A percentile compares a stretch with the other conserved stretches of the same genome.
Evolutionary conservation across 345 rosid genomes (phyloP).

Genomic region (Combretum micranthum): DNA sequence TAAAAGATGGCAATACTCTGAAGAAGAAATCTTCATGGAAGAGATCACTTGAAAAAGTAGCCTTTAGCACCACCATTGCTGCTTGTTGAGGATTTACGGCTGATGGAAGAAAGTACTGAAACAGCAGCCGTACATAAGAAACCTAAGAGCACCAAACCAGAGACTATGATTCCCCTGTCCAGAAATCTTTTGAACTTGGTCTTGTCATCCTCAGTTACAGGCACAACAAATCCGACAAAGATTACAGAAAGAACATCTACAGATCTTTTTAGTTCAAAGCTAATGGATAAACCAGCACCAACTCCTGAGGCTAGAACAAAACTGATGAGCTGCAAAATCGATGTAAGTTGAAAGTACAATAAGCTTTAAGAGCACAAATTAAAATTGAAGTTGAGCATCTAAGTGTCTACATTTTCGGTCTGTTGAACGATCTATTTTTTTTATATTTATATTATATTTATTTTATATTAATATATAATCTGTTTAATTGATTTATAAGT

Average conservation of each 20-base stretch:
- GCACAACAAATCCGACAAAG: background rate
- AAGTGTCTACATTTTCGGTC: too few species aligned
- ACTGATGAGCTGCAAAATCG: conserved; percentile 13
- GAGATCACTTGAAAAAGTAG: conserved; percentile 1
- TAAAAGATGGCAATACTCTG: too few species aligned
- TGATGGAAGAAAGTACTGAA: conserved; percentile 20
- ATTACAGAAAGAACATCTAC: background rate
- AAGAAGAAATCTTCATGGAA: background rate
- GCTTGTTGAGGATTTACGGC: background rate
- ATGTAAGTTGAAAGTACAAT: too few species aligned
- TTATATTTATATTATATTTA: too few species aligned
- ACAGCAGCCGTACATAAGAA: conserved; percentile 16
- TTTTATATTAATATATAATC: too few species aligned
- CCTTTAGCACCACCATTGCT: background rate
- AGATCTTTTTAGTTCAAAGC: conserved; percentile 15
- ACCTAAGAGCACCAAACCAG: conserved; percentile 10
- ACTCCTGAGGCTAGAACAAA: conserved; percentile 22
- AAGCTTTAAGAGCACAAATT: background rate
- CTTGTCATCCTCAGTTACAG: background rate
- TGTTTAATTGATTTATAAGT: too few species aligned
- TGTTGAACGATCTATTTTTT: too few species aligned
- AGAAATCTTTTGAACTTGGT: conserved; percentile 6
- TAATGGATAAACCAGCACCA: conserved; percentile 19
- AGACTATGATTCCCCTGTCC: conserved; percentile 9
- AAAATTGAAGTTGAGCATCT: background rate